Base-by-base conservation (phyloP, 2,329 filamentous ascomycete species). In the Chalara sp. region DNA sequence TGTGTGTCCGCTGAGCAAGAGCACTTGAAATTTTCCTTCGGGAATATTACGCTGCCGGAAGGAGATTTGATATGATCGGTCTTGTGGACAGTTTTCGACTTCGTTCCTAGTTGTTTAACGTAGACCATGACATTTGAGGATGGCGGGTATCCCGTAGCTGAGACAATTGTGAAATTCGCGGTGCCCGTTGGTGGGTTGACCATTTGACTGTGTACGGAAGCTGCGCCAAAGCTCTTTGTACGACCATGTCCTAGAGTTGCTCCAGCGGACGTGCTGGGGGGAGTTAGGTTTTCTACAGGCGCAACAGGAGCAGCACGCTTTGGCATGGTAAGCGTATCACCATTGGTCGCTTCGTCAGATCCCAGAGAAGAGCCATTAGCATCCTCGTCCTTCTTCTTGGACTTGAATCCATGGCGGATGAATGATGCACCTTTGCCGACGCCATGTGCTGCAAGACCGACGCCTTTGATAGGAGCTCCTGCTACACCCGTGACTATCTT, bases 401-500 rank as follows among this genome's bases (percentile, higher is more conserved):
- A 76, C 62, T 84, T 86, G 69, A 97, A 84, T 13, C 89, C 89
- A 54, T 89, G 87, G 58, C 87, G 87, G 57, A 99, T 75, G 76
- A 97, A 96, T 0, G 88, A 91, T 5, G 90, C 93, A 44, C 90
- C 92, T 67, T 88, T 95, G 57, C 89, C 84, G 33, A 97, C 89
- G 49, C 64, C 62, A 46, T 61, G 57, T 10, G 65, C 91, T 37
- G 86, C 85, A 51, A 83, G 86, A 32, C 88, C 88, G 35, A 87
- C 84, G 41, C 90, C 91, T 72, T 97, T 97, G 69, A 99, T 85
- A n/a, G 93, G 95, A 13, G 86, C 93, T 37, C 92, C 92, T 31
- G 81, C 83, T 48, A 86, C 83, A 56, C 83, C 82, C 10, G 83
- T 86, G 52, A 97, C 87, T 53, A 99, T 90, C 70, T 91, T 91